A percentile compares a stretch with the other conserved stretches of the same genome.
These are phyloP conservation scores for Epichloe hybrida DNA, from an alignment of 2,329 filamentous ascomycete genomes.

Conservation along the genomic window DNA sequence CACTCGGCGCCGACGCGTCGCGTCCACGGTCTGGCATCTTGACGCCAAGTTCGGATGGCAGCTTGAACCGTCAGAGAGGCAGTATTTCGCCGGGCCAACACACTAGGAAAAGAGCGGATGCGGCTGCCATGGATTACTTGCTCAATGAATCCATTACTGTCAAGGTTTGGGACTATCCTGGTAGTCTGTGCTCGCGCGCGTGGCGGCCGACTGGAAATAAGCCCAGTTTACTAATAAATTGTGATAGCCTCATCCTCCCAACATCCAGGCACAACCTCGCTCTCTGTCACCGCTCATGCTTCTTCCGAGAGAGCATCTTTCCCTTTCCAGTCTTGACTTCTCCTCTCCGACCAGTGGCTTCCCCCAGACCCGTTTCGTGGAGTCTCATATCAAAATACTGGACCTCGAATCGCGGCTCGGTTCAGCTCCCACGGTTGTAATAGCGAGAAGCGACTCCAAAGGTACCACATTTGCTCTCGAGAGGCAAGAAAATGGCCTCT, in stretches of 20 bases:
- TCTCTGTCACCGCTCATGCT: constrained; percentile 48
- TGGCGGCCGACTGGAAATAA: background rate
- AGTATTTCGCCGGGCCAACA: constrained; percentile 14
- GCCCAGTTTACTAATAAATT: constrained; percentile 8
- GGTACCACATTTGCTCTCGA: constrained; percentile 50
- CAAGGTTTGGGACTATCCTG: constrained; percentile 25
- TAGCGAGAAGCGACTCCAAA: constrained; percentile 45
- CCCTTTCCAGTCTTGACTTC: constrained; percentile 49
- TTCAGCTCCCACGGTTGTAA: constrained; percentile 39
- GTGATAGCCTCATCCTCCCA: constrained; percentile 40
- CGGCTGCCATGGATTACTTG: constrained; percentile 34
- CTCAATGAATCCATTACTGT: constrained; percentile 38
- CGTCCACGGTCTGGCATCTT: constrained; percentile 30
- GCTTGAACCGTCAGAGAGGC: constrained; percentile 22
- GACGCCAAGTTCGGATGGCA: constrained; percentile 26
- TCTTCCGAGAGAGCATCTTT: constrained; percentile 44
- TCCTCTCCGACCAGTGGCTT: constrained; percentile 35
- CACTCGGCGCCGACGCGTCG: constrained; percentile 33
- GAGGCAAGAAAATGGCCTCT: constrained; percentile 45
- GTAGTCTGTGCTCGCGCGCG: background rate
- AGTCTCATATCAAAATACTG: constrained; percentile 48
- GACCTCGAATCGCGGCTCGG: constrained; percentile 49
- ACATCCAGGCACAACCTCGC: constrained; percentile 37
- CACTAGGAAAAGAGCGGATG: constrained; percentile 24
- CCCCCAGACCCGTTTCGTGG: constrained; percentile 43